phyloP scores from a whole-genome alignment of 805 yeast species.

The Myxozyma udenii region DNA sequence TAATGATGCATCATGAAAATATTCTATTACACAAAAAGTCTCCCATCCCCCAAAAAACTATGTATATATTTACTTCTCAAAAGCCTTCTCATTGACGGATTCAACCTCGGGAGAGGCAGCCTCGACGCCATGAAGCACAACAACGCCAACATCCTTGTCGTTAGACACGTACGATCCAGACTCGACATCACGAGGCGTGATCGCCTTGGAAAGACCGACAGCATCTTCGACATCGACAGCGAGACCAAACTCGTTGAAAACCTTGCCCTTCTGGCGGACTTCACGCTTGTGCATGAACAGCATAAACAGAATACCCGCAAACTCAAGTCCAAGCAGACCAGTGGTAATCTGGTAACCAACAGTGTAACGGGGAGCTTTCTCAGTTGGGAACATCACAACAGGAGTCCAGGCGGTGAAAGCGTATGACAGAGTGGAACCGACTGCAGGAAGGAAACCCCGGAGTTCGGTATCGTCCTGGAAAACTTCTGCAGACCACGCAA shows the following conservation, averaged over 20 bases:
- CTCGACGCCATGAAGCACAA: too few species aligned
- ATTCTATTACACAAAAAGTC: too few species aligned
- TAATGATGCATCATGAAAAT: too few species aligned
- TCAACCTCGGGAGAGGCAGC: too few species aligned
- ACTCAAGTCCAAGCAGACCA: slow-evolving; percentile 10
- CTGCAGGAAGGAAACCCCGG: slow-evolving; percentile 34
- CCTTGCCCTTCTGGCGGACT: not conserved
- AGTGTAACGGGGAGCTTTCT: slow-evolving; percentile 33
- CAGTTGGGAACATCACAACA: slow-evolving; percentile 43
- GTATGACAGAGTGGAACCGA: slow-evolving; percentile 37
- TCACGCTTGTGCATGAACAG: slow-evolving; percentile 16
- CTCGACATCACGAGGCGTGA: too few species aligned
- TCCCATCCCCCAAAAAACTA: too few species aligned
- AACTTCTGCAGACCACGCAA: slow-evolving; percentile 33
- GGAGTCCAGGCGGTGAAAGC: slow-evolving; percentile 42
- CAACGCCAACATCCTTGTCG: too few species aligned
- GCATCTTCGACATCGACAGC: slow-evolving; percentile 20
- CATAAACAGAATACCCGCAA: slow-evolving; percentile 18
- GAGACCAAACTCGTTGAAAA: slow-evolving; percentile 18
- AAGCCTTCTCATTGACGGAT: too few species aligned
- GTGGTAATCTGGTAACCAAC: slow-evolving; percentile 31
- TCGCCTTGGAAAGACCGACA: not conserved
- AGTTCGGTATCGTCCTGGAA: slow-evolving; percentile 35
- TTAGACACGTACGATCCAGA: too few species aligned
- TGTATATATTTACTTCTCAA: too few species aligned